Evolutionary conservation across 306 rosid species (phyloP), one percentile per base, ranked within the genome.

Genomic region (Quercus berberidifolia): DNA sequence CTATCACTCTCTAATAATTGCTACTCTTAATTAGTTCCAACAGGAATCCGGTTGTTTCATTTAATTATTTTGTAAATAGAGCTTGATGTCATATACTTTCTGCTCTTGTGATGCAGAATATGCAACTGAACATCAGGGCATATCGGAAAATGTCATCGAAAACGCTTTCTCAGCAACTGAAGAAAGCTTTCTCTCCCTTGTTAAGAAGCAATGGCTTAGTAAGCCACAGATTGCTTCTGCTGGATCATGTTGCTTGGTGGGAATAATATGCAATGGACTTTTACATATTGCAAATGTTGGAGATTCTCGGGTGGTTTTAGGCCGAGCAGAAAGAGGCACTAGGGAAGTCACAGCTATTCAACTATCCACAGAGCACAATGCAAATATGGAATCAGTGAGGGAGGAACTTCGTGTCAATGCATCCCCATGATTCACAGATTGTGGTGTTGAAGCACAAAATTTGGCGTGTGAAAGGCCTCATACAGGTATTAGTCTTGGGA

Each of bases 391-490:
- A 62, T 84, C 97, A 28, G 96, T 92, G 67, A 89, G 98, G 84
- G 83, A 90, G 31, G 92, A 92, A 51, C 78, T 94, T 71, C 78
- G 85, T n/a, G 56, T 69, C 82, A 6, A 76, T 72, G 83, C 96
- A 94, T 76, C 90, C 96, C 1, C 69, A 81, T 41, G 98, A 94
- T 82, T 79, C 97, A 14, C 86, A 92, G 52, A 92, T 92, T 38
- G 98, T 94, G 72, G 84, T 86, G 72, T 77, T 81, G 69, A 90
- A 89, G 54, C 94, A 90, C 83, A 85, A 71, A 0, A 96, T 88
- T 83, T 94, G 98, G 98, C 94, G 97, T 1, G 97, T 94, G 17
- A 94, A 94, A 76, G 98, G 98, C 82, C 79, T 94, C 80, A 94
- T 94, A 74, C 98, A 94, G 96, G 95, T 89, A 85, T 67, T 9